Evolutionary conservation across 371 early-diverging fungal genomes (phyloP).

Genomic region (Coemansia sp.): DNA sequence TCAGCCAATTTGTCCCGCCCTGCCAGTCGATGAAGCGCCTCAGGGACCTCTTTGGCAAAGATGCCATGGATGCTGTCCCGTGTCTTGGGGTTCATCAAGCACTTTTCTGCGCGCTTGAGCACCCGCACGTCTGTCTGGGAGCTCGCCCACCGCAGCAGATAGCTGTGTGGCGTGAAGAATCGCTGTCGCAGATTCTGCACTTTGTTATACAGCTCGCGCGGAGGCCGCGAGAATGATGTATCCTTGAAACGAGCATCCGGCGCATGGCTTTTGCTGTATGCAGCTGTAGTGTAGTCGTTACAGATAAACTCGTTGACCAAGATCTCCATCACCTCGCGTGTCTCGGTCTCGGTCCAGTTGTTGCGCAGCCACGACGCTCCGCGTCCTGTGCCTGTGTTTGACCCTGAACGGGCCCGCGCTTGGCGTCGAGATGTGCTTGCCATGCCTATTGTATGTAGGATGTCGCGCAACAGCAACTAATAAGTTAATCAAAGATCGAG

Average conservation of each 20-base stretch:
- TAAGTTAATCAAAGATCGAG: too few relatives aligned
- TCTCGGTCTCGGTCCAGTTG: constrained; percentile 46
- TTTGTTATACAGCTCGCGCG: constrained; percentile 47
- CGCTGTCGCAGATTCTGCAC: constrained; percentile 46
- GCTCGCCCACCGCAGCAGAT: constrained; percentile 42
- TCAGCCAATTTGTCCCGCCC: background rate
- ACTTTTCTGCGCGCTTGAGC: constrained; percentile 27
- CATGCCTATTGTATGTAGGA: background rate
- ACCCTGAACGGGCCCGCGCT: background rate
- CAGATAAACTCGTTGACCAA: constrained; percentile 39
- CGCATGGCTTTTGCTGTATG: constrained; percentile 41
- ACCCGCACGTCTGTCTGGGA: constrained; percentile 22
- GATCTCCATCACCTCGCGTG: constrained; percentile 47
- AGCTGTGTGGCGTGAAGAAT: constrained; percentile 46
- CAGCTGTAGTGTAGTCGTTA: constrained; percentile 17
- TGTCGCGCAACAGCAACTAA: too few relatives aligned
- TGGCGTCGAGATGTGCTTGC: background rate
- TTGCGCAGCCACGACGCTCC: constrained; percentile 44
- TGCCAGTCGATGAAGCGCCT: background rate
- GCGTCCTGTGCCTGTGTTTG: constrained; percentile 5
- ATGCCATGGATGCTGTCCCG: constrained; percentile 45
- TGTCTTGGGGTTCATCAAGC: constrained; percentile 43
- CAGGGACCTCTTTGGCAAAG: constrained; percentile 17
- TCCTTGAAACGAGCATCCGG: constrained; percentile 29
- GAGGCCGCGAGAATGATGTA: constrained; percentile 23